A percentile compares a stretch with the other conserved stretches of the same genome.
phyloP scores from a whole-genome alignment of 129 eudicot genomes.

The Tanacetum coccineum region DNA sequence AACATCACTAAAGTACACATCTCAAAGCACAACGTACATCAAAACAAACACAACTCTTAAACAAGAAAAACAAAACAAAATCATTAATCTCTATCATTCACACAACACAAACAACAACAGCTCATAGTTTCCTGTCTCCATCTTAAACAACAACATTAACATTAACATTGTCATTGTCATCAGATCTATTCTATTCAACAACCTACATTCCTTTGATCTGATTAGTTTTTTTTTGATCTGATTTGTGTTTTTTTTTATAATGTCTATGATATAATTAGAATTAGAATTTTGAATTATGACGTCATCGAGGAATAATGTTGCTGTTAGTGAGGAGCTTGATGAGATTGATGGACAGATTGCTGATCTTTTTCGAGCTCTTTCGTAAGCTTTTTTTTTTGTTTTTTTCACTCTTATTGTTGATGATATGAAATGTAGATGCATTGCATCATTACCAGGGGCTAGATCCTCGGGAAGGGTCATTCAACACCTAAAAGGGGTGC shows the following conservation, averaged over 20 bases:
- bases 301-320: slow-evolving; percentile 41
- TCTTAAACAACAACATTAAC: slow-evolving; percentile 21
- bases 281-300: slow-evolving; percentile 35
- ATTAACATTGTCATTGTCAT: slow-evolving; percentile 20
- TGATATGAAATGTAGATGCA: neutral
- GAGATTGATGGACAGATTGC: slow-evolving; percentile 85
- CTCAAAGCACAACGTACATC: slow-evolving; percentile 6
- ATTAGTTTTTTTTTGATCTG: slow-evolving; percentile 27
- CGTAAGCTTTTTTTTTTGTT: slow-evolving; percentile 80
- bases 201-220: slow-evolving; percentile 44
- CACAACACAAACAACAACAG: slow-evolving; percentile 1
- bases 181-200: slow-evolving; percentile 24
- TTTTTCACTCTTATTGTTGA: neutral
- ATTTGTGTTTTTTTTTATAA: neutral
- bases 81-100: slow-evolving; percentile 5
- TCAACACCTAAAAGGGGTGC: too few species aligned
- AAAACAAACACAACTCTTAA: neutral
- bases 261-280: slow-evolving; percentile 23
- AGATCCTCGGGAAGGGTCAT: too few species aligned
- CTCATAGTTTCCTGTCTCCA: slow-evolving; percentile 22
- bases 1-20: slow-evolving; percentile 18
- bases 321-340: slow-evolving; percentile 80
- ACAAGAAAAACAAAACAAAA: slow-evolving; percentile 14
- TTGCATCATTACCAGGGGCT: too few species aligned
- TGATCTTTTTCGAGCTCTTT: slow-evolving; percentile 85